Evolutionary conservation across 2,329 filamentous ascomycete species (phyloP).

Genomic region (Aureobasidium lini): DNA sequence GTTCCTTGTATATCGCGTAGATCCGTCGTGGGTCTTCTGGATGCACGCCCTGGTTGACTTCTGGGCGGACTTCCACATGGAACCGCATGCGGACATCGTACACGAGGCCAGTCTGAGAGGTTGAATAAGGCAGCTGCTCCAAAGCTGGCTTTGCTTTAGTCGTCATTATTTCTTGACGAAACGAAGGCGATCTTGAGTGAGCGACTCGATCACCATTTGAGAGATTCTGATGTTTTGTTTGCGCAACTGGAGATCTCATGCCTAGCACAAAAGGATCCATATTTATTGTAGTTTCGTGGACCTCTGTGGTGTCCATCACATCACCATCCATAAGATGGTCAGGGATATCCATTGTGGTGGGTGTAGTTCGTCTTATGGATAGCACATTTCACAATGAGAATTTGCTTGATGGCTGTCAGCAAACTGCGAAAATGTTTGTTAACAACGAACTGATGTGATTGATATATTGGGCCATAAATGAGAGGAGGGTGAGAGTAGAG

Average conservation of each 20-base stretch:
- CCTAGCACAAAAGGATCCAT: neutral
- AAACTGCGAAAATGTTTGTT: neutral
- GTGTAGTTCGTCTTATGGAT: neutral
- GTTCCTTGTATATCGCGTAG: constrained; percentile 83
- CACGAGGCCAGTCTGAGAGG: constrained; percentile 38
- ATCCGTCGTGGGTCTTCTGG: constrained; percentile 92
- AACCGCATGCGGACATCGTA: constrained; percentile 96
- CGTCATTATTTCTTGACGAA: neutral
- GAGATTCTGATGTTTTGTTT: neutral
- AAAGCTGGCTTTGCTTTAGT: constrained; percentile 24
- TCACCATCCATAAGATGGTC: constrained; percentile 9
- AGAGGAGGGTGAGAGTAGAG: neutral
- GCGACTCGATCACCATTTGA: neutral
- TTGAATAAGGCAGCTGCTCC: constrained; percentile 30
- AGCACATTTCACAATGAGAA: neutral
- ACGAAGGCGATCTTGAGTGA: neutral
- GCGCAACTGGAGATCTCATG: neutral
- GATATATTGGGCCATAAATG: neutral
- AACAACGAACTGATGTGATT: neutral
- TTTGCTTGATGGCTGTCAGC: neutral
- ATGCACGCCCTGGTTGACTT: constrained; percentile 60
- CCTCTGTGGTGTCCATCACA: constrained; percentile 6
- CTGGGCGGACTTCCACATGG: constrained; percentile 63
- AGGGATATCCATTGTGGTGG: neutral
- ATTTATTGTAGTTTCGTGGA: neutral